Percentiles rank a stretch among this genome's conserved stretches.
Conservation (phyloP, 75 land plant species). For the Cunninghamia lanceolata region DNA sequence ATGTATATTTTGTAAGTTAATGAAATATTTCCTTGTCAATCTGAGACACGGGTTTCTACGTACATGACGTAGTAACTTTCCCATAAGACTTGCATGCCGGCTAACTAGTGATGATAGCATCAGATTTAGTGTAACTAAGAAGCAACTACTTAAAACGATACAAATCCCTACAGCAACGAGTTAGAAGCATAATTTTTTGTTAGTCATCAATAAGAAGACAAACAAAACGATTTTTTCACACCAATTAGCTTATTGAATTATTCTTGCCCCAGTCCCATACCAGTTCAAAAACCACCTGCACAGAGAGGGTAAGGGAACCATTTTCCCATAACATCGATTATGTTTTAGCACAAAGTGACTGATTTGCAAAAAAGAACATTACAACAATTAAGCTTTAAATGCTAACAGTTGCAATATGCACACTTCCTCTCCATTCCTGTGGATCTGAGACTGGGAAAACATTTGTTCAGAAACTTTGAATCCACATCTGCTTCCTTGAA, state of each 20-base stretch:
- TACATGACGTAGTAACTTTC: no score
- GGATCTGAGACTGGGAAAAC: not conserved
- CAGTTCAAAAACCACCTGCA: not conserved
- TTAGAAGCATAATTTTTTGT: no score
- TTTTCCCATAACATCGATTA: not conserved
- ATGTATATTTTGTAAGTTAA: no score
- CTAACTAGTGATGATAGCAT: no score
- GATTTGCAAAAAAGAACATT: not conserved
- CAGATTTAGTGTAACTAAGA: no score
- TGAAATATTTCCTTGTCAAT: no score
- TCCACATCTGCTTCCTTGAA: not conserved
- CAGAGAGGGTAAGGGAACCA: not conserved
- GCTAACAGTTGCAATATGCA: not conserved
- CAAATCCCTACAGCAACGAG: not conserved
- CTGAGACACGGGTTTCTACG: no score
- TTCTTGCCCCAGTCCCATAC: not conserved
- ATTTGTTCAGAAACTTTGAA: not conserved
- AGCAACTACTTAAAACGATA: not conserved
- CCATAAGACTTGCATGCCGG: no score
- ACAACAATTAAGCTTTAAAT: not conserved
- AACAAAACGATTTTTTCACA: not conserved
- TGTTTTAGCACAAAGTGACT: not conserved
- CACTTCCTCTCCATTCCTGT: constrained; percentile 3
- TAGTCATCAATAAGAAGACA: no score
- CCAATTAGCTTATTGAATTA: not conserved